Evolutionary conservation across 352 stramenopile species (phyloP).

Genomic region (Globisporangium nunn): DNA sequence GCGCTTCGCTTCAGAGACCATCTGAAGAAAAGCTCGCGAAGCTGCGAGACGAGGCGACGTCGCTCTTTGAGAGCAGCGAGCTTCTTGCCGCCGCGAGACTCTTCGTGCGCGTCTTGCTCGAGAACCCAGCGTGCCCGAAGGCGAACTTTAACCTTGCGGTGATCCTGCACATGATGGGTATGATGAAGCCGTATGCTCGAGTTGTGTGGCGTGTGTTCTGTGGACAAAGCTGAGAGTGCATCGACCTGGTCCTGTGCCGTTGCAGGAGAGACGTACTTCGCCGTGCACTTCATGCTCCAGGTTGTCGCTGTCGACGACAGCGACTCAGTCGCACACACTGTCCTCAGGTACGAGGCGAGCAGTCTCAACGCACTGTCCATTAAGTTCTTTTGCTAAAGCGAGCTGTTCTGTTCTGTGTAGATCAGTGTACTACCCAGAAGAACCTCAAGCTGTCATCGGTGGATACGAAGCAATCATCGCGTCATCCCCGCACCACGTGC

Average conservation of each 20-base stretch:
- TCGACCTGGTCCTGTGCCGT: neutral
- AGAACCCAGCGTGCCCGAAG: constrained; percentile 43
- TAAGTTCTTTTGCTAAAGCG: neutral
- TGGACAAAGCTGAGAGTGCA: neutral
- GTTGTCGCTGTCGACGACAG: constrained; percentile 57
- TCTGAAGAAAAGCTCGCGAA: constrained; percentile 18
- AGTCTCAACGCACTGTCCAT: neutral
- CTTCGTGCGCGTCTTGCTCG: constrained; percentile 45
- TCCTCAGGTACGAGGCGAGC: constrained; percentile 35
- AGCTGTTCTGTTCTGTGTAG: constrained; percentile 14
- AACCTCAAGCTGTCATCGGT: constrained; percentile 40
- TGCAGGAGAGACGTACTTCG: constrained; percentile 60
- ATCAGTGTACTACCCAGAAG: constrained; percentile 52
- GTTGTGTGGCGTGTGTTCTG: neutral
- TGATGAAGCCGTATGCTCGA: neutral
- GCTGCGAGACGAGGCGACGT: constrained; percentile 33
- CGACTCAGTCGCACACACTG: constrained; percentile 71
- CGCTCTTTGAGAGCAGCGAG: constrained; percentile 46
- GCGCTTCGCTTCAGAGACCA: neutral
- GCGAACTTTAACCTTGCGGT: constrained; percentile 75
- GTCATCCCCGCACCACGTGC: constrained; percentile 31
- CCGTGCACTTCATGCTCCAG: constrained; percentile 55
- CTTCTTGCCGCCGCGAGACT: constrained; percentile 33
- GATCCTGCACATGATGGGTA: constrained; percentile 63
- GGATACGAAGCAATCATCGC: constrained; percentile 46